phyloP scores from a whole-genome alignment of 331 rosid genomes.

The Quercus lobata region DNA sequence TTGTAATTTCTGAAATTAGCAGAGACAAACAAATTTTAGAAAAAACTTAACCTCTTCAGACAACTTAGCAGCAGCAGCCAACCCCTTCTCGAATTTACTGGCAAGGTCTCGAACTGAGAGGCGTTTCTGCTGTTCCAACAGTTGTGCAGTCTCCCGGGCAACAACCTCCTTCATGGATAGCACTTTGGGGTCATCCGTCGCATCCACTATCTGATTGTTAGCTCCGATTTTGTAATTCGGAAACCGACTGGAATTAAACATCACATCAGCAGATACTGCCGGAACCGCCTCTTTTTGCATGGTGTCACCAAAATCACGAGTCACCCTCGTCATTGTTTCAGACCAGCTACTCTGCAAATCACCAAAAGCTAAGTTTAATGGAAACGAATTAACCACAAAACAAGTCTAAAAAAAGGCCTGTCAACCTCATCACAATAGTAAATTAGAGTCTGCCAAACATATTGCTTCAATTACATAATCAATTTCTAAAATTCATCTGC shows the following conservation, averaged over 20 bases:
- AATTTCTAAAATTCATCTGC: background rate
- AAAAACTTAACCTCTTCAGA: constrained; percentile 69
- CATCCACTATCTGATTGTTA: constrained; percentile 75
- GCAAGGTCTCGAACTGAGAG: constrained; percentile 87
- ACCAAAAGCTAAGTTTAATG: constrained; percentile 22
- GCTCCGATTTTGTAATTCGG: constrained; percentile 78
- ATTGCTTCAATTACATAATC: background rate
- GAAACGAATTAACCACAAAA: background rate
- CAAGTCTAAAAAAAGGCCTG: background rate
- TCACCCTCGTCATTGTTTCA: constrained; percentile 68
- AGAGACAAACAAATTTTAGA: background rate
- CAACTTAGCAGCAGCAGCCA: constrained; percentile 95
- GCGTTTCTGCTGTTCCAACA: constrained; percentile 91
- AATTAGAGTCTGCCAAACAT: background rate
- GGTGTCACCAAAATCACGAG: constrained; percentile 64
- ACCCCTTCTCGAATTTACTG: constrained; percentile 84
- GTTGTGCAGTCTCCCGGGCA: constrained; percentile 84
- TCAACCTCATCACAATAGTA: background rate
- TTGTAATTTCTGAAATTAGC: background rate
- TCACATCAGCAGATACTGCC: constrained; percentile 72
- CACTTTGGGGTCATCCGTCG: constrained; percentile 61
- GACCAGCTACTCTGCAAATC: constrained; percentile 38
- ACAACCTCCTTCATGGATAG: constrained; percentile 87
- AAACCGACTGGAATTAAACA: constrained; percentile 76
- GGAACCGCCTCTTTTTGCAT: constrained; percentile 63